Evolutionary conservation across 75 land plant species (phyloP), one percentile per base, ranked within the genome.

Genomic region (Adiantum capillusveneris): DNA sequence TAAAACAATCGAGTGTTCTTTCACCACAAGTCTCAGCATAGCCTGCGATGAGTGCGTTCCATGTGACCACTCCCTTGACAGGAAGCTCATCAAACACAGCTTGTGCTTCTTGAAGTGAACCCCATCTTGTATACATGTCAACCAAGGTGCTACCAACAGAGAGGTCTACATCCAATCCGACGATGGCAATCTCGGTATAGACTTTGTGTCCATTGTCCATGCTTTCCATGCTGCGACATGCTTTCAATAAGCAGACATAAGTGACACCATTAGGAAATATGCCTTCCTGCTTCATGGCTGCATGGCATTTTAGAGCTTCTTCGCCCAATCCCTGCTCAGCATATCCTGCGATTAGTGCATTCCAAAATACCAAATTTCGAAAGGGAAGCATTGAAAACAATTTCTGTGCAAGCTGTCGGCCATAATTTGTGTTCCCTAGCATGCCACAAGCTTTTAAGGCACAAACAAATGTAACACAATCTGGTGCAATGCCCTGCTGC

Each of bases 71-170:
- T 39, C 31, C 62, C 30, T 60, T 31, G 0, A 51, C 6, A 11
- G 67, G 70, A 62, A 71, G 72, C 56, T 59, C 70, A 17, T 69
- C 73, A 48, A 81, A 81, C 64, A 76, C 65, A 21, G 65, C 51
- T 29, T 22, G 43, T 0, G 73, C 63, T 14, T 48, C 52, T 1
- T 31, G 25, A 0, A 61, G 1, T 0, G 5, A 28, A 12, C 57
- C 46, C 1, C 66, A 44, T 12, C 62, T 70, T 64, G 60, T 56
- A 51, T 79, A 79, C 74, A 74, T 66, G 26, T 39, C 58, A 0
- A 49, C 45, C 14, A 79, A 60, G 22, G 59, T 30, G 30, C 31
- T 28, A 6, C 31, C 53, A 24, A 52, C n/a, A 31, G 24, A 41
- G 0, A 59, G 28, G 43, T 68, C 56, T 11, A 49, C 19, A 17